A percentile compares a stretch with the other conserved stretches of the same genome.
phyloP scores from a whole-genome alignment of 495 filamentous ascomycete species.

The Aspergillus heteromorphus region DNA sequence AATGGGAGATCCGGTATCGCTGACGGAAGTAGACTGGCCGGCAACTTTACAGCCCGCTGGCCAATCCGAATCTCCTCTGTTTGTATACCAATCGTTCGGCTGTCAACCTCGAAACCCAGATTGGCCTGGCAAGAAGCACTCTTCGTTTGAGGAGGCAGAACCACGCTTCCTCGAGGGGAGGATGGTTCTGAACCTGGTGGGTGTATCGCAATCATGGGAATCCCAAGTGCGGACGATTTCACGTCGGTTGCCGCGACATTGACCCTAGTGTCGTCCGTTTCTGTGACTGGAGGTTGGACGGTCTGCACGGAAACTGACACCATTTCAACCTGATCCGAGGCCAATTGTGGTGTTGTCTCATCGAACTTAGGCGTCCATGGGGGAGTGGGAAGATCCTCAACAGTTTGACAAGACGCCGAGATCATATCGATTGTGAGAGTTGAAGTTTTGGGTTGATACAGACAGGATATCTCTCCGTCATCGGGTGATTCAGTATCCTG shows the following conservation, averaged over 20 bases:
- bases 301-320: slow-evolving; percentile 70
- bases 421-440: slow-evolving; percentile 51
- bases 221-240: slow-evolving; percentile 26
- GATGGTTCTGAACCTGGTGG: slow-evolving; percentile 60
- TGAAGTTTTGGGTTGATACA: slow-evolving; percentile 24
- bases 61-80: slow-evolving; percentile 85
- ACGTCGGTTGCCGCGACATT: slow-evolving; percentile 17
- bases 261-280: slow-evolving; percentile 8
- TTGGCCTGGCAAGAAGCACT: slow-evolving; percentile 52
- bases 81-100: slow-evolving; percentile 60
- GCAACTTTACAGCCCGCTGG: slow-evolving; percentile 64
- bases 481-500: not conserved
- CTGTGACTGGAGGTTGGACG: slow-evolving; percentile 19
- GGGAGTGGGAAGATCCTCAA: slow-evolving; percentile 60
- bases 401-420: slow-evolving; percentile 67
- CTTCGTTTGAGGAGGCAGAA: slow-evolving; percentile 61
- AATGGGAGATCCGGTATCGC: slow-evolving; percentile 43
- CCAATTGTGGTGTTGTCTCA: slow-evolving; percentile 17
- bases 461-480: not conserved
- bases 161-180: slow-evolving; percentile 53
- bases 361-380: slow-evolving; percentile 59
- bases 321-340: slow-evolving; percentile 27
- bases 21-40: slow-evolving; percentile 72
- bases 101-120: slow-evolving; percentile 29
- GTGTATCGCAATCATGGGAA: slow-evolving; percentile 63